phyloP scores from a whole-genome alignment of 805 yeast genomes.

The Nakazawaea wyomingensis region DNA sequence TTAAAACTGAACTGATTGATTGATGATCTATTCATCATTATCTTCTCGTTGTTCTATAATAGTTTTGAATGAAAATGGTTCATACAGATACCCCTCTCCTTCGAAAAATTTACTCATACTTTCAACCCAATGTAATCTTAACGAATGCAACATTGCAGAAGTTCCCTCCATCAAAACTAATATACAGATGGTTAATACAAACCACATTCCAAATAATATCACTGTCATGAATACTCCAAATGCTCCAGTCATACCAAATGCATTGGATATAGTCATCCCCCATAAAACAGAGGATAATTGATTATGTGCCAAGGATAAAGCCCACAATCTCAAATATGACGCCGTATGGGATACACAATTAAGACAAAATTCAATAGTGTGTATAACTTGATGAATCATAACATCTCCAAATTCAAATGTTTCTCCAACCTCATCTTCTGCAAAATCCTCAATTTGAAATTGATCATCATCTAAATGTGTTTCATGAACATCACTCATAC shows the following conservation, averaged over 20 bases:
- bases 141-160: conserved; percentile 97
- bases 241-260: conserved; percentile 63
- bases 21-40: too few species aligned
- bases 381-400: conserved; percentile 95
- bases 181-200: conserved; percentile 81
- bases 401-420: conserved; percentile 83
- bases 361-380: conserved; percentile 94
- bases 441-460: conserved; percentile 38
- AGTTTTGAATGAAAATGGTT: conserved; percentile 71
- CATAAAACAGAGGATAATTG: conserved; percentile 93
- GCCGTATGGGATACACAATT: conserved; percentile 99
- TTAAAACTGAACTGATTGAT: too few species aligned
- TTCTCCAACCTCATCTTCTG: conserved; percentile 47
- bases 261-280: conserved; percentile 86
- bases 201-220: conserved; percentile 90
- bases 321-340: conserved; percentile 94
- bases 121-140: conserved; percentile 99
- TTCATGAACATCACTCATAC: conserved; percentile 18
- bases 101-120: conserved; percentile 97
- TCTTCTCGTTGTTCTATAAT: conserved; percentile 13
- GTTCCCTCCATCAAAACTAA: conserved; percentile 98
- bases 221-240: conserved; percentile 73
- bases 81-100: conserved; percentile 91
- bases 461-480: conserved; percentile 24
- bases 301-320: conserved; percentile 93